Evolutionary conservation across 1,139 yeast genomes (phyloP).

Genomic region (Blastobotrys arbuscula): DNA sequence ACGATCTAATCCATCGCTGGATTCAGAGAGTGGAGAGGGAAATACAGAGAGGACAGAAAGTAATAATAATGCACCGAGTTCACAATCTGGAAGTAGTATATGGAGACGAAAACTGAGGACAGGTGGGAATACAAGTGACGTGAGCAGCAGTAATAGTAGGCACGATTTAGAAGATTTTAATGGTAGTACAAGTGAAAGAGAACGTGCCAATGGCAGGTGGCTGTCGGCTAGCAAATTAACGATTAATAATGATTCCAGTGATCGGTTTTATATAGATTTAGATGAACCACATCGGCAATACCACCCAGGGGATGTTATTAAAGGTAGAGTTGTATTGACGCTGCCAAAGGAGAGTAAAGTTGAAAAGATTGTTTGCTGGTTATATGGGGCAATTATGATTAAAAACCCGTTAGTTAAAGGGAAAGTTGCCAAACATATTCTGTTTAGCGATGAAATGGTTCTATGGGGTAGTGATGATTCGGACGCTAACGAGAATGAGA

Average conservation of each 20-base stretch:
- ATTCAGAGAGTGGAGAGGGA: not conserved
- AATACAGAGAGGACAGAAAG: not conserved
- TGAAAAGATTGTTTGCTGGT: slow-evolving; percentile 23
- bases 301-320: slow-evolving; percentile 63
- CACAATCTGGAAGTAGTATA: not conserved
- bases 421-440: slow-evolving; percentile 32
- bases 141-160: not conserved
- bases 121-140: not conserved
- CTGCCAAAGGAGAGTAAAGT: slow-evolving; percentile 27
- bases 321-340: slow-evolving; percentile 34
- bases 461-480: slow-evolving; percentile 52
- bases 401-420: slow-evolving; percentile 39
- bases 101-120: not conserved
- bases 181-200: not conserved
- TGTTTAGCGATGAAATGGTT: slow-evolving; percentile 60
- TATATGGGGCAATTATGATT: slow-evolving; percentile 35
- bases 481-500: slow-evolving; percentile 14
- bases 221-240: not conserved
- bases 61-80: not conserved
- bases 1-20: not conserved
- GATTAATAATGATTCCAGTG: not conserved
- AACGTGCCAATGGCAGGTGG: not conserved
- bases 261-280: slow-evolving; percentile 62
- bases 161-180: not conserved
- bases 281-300: slow-evolving; percentile 69